Conservation (phyloP, 805 yeast genomes). For the Wickerhamomyces silvicola region DNA sequence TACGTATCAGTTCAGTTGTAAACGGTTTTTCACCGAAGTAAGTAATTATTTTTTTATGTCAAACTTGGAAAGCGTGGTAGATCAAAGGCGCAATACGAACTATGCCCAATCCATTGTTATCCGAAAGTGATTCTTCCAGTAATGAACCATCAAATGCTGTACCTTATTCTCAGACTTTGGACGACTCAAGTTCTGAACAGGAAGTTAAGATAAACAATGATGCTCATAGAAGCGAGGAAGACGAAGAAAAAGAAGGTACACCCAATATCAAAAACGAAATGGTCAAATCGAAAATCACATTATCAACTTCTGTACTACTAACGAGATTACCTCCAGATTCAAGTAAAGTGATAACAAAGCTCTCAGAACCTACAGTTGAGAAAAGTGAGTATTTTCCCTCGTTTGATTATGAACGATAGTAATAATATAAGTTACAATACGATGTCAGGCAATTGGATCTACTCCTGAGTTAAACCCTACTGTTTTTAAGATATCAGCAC, state of each 20-base stretch:
- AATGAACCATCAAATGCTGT: constrained; percentile 6
- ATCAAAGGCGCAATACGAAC: not conserved
- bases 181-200: too few relatives aligned
- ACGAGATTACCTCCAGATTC: constrained; percentile 15
- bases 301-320: constrained; percentile 18
- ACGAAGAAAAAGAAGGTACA: constrained; percentile 1
- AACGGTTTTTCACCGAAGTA: not conserved
- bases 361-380: constrained; percentile 6
- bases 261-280: constrained; percentile 15
- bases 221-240: not conserved
- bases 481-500: constrained; percentile 41
- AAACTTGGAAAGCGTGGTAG: not conserved
- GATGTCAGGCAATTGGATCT: constrained; percentile 59
- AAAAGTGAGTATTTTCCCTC: constrained; percentile 7
- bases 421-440: constrained; percentile 31
- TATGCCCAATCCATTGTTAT: constrained; percentile 14
- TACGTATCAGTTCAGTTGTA: too few relatives aligned
- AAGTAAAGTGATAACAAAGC: constrained; percentile 9
- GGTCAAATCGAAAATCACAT: constrained; percentile 15
- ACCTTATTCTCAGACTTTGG: too few relatives aligned
- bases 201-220: not conserved
- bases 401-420: not conserved
- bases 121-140: constrained; percentile 21
- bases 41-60: too few relatives aligned
- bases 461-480: constrained; percentile 43